Conservation (phyloP, 352 stramenopile genomes). For the Pythium dissimile region DNA sequence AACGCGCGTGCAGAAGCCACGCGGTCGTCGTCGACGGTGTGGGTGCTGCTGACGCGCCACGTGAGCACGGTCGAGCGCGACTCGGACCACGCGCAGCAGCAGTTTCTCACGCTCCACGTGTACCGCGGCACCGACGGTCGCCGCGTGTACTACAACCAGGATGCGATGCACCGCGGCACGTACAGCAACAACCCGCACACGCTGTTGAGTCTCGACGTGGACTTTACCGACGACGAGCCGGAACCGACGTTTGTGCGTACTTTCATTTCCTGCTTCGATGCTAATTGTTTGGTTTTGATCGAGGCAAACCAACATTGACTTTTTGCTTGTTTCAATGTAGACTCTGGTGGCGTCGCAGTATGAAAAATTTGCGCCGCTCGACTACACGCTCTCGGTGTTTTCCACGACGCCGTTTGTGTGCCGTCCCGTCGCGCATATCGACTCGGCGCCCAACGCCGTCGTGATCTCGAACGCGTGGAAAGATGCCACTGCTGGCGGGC, state of each 20-base stretch:
- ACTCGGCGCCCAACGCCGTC: constrained; percentile 29
- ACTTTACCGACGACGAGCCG: constrained; percentile 37
- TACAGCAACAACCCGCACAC: constrained; percentile 94
- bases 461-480: constrained; percentile 51
- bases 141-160: constrained; percentile 83
- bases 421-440: constrained; percentile 45
- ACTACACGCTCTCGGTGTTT: constrained; percentile 88
- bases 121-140: constrained; percentile 62
- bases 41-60: constrained; percentile 92
- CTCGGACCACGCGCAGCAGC: constrained; percentile 41
- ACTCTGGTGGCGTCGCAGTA: constrained; percentile 92
- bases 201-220: constrained; percentile 83
- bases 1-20: background rate
- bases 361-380: constrained; percentile 86
- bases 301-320: too few relatives aligned
- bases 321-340: constrained; percentile 31
- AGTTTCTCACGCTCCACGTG: constrained; percentile 91
- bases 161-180: constrained; percentile 71
- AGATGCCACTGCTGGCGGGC: constrained; percentile 40
- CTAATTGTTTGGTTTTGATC: background rate
- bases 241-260: constrained; percentile 52
- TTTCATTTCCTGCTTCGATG: background rate
- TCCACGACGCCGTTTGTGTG: constrained; percentile 74
- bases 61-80: constrained; percentile 80
- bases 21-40: constrained; percentile 60